Percentiles rank a stretch among this genome's conserved stretches.
These are phyloP conservation scores for Carex scoparia DNA, from an alignment of 176 grass and related monocot species.

Conservation along the genomic window DNA sequence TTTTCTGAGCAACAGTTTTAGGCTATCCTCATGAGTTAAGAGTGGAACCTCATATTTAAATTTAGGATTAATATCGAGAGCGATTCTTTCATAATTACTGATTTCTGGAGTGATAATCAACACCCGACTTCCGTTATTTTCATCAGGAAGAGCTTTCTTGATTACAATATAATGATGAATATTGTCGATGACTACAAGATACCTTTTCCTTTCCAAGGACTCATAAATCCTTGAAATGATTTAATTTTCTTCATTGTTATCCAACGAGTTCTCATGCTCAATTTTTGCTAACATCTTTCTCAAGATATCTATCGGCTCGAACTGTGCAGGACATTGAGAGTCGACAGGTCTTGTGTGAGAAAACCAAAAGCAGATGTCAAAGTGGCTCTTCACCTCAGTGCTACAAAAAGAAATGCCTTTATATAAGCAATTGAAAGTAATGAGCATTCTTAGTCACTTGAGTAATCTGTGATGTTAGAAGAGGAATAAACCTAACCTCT, in stretches of 20 bases:
- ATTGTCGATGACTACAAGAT: neutral
- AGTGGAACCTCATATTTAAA: neutral
- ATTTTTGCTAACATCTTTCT: neutral
- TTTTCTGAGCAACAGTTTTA: neutral
- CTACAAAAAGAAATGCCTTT: neutral
- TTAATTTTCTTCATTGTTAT: neutral
- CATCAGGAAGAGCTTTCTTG: neutral
- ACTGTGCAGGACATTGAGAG: neutral
- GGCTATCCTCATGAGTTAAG: neutral
- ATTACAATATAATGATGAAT: neutral
- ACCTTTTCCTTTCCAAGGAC: neutral
- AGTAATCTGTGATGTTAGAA: no score
- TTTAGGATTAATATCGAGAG: neutral
- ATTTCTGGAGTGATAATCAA: neutral
- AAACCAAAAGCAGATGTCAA: neutral
- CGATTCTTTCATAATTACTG: neutral
- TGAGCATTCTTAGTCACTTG: no score
- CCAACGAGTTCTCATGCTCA: neutral
- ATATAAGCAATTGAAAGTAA: no score
- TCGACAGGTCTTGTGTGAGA: neutral
- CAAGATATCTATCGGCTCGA: neutral
- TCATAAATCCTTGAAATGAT: neutral
- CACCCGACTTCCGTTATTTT: neutral
- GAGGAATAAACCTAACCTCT: neutral
- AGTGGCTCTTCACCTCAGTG: neutral